Evolutionary conservation across 2,329 filamentous ascomycete genomes (phyloP), one percentile per base, ranked within the genome.

Genomic region (Alternaria gansuensis): DNA sequence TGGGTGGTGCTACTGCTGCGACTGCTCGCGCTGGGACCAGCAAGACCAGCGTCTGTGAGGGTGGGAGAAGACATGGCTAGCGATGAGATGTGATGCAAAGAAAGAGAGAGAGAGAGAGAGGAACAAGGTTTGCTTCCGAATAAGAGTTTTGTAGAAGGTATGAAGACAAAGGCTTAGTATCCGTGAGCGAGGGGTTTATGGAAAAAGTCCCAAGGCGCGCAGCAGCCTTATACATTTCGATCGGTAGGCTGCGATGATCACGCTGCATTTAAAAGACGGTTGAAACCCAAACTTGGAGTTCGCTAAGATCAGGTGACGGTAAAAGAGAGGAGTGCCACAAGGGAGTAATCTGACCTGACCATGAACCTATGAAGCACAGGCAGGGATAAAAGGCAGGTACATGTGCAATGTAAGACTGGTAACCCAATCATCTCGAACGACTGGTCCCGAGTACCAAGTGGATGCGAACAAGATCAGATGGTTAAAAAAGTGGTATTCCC

Each of bases 401-500:
- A 14, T 48, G 17, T 34, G 11, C 3, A 48, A 48, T 13, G 44
- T 4, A 34, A 33, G 31, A 23, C 13, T 13, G 23, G 44, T 48
- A 5, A 31, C 11, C 21, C 23, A 34, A 21, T 48, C 8, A 34
- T n/a, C 14, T 23, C 8, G 17, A 34, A 45, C 14, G 31, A 34
- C 44, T 36, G 44, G 29, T 23, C 24, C 6, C 4, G 31, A 36
- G 33, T 48, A 48, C 44, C 44, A 48, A 34, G 14, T 21, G 9
- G 23, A 8, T 26, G 29, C 40, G 26, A 36, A 48, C 36, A 43
- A 46, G 41, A 51, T 24, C 39, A 26, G 26, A 48, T 56, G 57
- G 45, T 36, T 36, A 28, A 56, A 56, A 41, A 59, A 56, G 46
- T 59, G 57, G 57, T 59, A 59, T 65, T 66, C 57, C 57, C 57